phyloP scores from a whole-genome alignment of 1,284 basidiomycete species.

The Blastosporella zonata region DNA sequence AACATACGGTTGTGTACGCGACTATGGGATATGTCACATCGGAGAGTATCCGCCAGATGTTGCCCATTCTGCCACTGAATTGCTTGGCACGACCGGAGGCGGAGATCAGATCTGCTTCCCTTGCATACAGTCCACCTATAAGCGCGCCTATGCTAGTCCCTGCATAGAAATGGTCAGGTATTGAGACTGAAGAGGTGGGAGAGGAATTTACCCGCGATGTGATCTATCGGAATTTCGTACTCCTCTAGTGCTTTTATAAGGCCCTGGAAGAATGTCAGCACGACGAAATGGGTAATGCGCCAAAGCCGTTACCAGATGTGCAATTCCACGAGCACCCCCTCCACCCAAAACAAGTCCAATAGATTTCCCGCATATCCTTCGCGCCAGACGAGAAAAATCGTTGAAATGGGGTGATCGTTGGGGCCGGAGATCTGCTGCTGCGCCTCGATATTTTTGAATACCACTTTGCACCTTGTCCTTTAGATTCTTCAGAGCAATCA shows the following conservation, averaged over 20 bases:
- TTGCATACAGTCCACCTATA: conserved; percentile 94
- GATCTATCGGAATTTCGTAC: conserved; percentile 90
- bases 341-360: conserved; percentile 95
- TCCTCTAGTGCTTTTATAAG: conserved; percentile 91
- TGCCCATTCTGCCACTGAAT: conserved; percentile 90
- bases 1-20: conserved; percentile 90
- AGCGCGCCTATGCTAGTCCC: conserved; percentile 91
- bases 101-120: conserved; percentile 89
- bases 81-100: conserved; percentile 86
- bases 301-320: conserved; percentile 71
- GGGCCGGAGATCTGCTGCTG: conserved; percentile 65
- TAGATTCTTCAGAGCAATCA: conserved; percentile 86
- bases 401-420: conserved; percentile 79
- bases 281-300: not conserved
- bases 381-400: conserved; percentile 91
- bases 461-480: conserved; percentile 89
- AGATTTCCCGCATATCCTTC: conserved; percentile 89
- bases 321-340: conserved; percentile 92
- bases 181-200: not conserved
- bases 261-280: conserved; percentile 49
- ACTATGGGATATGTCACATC: conserved; percentile 97
- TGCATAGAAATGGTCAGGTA: conserved; percentile 20
- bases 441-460: conserved; percentile 83
- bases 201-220: conserved; percentile 63
- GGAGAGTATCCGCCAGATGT: conserved; percentile 91